Base-by-base conservation (phyloP, 495 filamentous ascomycete genomes). In the Chaetomium fimeti region DNA sequence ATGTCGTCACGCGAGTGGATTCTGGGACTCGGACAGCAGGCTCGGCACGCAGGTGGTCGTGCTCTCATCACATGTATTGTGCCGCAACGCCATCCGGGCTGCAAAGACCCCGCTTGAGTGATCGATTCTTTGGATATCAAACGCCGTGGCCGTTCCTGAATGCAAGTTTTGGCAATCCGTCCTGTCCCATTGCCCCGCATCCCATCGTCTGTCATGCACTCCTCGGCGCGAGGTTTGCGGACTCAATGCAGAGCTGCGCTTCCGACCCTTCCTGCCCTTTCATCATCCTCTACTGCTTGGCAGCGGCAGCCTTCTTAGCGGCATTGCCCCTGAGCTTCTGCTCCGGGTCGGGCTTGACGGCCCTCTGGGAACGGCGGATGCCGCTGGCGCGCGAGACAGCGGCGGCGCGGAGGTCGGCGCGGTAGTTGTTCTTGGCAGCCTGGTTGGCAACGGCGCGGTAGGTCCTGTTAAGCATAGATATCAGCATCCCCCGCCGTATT, bases 351-450 rank as follows among this genome's bases (percentile, higher is more conserved):
- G 89, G 85, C 87, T 97, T 97, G 81, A 88, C 86, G 61, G 87
- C 76, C 72, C 82, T 81, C 84, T 96, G 90, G 61, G 88, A 88
- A 68, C 83, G 78, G 76, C 89, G 90, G 81, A 98, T 84, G 71
- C 91, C 91, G 75, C 88, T 91, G 69, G 89, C 93, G 70, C 94
- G 91, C 76, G 93, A 83, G 74, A 98, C 89, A 67, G 92, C 92
- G 69, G 87, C 88, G 72, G 87, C 83, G 67, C 92, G 90, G 76
- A 98, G 84, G 75, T 98, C 94, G 70, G 88, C 75, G 74, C 94
- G 88, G 85, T 94, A 95, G 70, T 85, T 83, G 76, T 84, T 82
- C 86, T 91, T 92, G 72, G 92, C 90, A 65, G 88, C 88, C 75
- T 80, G 80, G 81, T 81, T 87, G 75, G 89, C 93, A 73, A 98